Base-by-base conservation (phyloP, 371 early-diverging fungal genomes). In the Apophysomyces elegans region DNA sequence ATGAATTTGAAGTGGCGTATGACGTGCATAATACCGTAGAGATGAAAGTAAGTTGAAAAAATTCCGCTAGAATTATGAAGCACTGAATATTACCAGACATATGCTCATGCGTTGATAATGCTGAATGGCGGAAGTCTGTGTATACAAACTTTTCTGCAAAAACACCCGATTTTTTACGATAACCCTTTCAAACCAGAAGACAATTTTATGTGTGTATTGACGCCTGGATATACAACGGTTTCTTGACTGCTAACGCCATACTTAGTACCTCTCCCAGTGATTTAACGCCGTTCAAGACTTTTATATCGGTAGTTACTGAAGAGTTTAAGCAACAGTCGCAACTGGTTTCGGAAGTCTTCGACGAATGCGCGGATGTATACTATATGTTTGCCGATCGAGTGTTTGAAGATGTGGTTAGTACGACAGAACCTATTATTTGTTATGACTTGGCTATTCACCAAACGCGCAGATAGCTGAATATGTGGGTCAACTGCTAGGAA, bases 131-230 rank as follows among this genome's bases (percentile, higher is more conserved):
- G 94, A 11, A 76, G 73, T 45, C 83, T 89, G 7, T 90, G 90
- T 71, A 89, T 92, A 47, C 90, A 92, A 65, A 85, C 91, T 1
- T 95, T 90, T 73, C 86, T 94, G 50, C 91, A 94, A 44, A 95
- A 94, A 69, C 90, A 92, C 64, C 91, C 90, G 37, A 87, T 95
- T 37, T 95, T 95, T 65, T 95, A 88, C 72, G 95, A 94, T 71
- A 90, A 91, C 59, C 84, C 84, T 7, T 85, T 81, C 45, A 81
- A 84, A 57, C 82, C 87, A 13, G 78, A 84, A 56, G 88, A 85
- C 59, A 89, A 87, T 61, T 82, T 84, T 56, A 74, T 72, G 86
- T 85, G 78, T 63, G 76, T 63, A 8, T 21, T 13, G 39, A 5
- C 7, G 7, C 37, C 38, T 39, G 16, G 39, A 18, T n/a, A 13